A percentile compares a stretch with the other conserved stretches of the same genome.
Evolutionary conservation across 2,329 filamentous ascomycete species (phyloP).

Genomic region (Aspergillus proliferans): DNA sequence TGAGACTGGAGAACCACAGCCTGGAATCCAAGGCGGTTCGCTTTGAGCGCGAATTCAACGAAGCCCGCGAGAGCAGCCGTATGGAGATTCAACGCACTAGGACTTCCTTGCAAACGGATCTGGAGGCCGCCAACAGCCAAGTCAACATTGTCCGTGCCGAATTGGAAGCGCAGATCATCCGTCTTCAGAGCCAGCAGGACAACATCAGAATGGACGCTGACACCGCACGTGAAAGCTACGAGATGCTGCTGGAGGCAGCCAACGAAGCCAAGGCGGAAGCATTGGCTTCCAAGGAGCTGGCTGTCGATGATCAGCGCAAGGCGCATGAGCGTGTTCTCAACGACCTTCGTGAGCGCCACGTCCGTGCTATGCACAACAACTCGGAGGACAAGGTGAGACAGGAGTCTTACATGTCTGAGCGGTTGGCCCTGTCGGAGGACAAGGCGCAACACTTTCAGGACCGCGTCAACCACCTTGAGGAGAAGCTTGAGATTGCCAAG

Average conservation of each 20-base stretch:
- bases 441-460: slow-evolving; percentile 83
- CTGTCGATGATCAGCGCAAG: slow-evolving; percentile 53
- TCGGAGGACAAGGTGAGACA: slow-evolving; percentile 75
- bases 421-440: slow-evolving; percentile 72
- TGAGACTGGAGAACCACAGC: slow-evolving; percentile 56
- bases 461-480: slow-evolving; percentile 75
- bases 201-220: slow-evolving; percentile 72
- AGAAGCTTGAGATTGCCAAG: slow-evolving; percentile 84
- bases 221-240: slow-evolving; percentile 70
- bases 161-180: slow-evolving; percentile 70
- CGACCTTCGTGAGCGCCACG: slow-evolving; percentile 68
- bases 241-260: slow-evolving; percentile 78
- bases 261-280: slow-evolving; percentile 60
- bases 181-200: slow-evolving; percentile 69
- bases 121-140: slow-evolving; percentile 78
- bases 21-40: slow-evolving; percentile 63
- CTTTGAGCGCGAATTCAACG: slow-evolving; percentile 75
- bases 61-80: slow-evolving; percentile 71
- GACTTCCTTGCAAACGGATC: slow-evolving; percentile 69
- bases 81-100: slow-evolving; percentile 76
- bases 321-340: slow-evolving; percentile 68
- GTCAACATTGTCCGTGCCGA: slow-evolving; percentile 77
- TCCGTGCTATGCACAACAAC: slow-evolving; percentile 64
- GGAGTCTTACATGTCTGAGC: slow-evolving; percentile 74
- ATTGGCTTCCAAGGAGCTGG: slow-evolving; percentile 47